phyloP scores from a whole-genome alignment of 495 filamentous ascomycete species.

The Xylaria castorea region DNA sequence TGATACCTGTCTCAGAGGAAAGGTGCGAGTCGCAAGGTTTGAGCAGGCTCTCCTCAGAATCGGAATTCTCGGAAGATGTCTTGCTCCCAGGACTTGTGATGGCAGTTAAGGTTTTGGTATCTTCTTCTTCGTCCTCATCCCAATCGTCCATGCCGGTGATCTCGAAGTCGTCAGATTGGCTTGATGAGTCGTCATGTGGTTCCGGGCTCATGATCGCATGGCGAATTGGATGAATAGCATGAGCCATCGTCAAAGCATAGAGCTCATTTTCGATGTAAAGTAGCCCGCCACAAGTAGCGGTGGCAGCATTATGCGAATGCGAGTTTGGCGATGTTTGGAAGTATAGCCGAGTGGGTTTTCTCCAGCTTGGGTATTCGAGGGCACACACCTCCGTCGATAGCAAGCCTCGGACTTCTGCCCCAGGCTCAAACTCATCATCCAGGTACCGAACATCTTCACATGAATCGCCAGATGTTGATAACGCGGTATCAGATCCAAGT shows the following conservation, averaged over 20 bases:
- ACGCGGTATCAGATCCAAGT: constrained; percentile 22
- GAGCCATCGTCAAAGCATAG: constrained; percentile 15
- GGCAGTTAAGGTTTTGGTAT: constrained; percentile 10
- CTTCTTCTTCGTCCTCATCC: constrained; percentile 17
- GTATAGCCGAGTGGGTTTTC: neutral
- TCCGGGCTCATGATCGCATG: neutral
- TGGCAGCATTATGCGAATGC: neutral
- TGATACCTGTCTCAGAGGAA: constrained; percentile 12
- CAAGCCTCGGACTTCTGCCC: neutral
- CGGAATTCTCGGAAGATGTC: constrained; percentile 18
- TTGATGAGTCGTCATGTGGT: constrained; percentile 3
- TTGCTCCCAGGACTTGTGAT: constrained; percentile 20
- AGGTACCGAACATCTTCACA: constrained; percentile 2
- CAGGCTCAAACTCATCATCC: constrained; percentile 24
- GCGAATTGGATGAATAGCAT: constrained; percentile 5
- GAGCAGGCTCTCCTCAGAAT: constrained; percentile 15
- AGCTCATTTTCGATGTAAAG: neutral
- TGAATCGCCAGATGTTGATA: neutral
- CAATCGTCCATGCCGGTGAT: constrained; percentile 19
- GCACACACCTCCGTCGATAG: constrained; percentile 20
- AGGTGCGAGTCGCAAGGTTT: constrained; percentile 9
- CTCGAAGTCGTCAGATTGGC: constrained; percentile 20
- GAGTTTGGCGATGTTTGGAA: constrained; percentile 13
- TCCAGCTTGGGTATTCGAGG: neutral
- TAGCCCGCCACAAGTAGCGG: constrained; percentile 16